Evolutionary conservation across 768 basidiomycete species (phyloP), one percentile per base, ranked within the genome.

Genomic region (Lentinula boryana): DNA sequence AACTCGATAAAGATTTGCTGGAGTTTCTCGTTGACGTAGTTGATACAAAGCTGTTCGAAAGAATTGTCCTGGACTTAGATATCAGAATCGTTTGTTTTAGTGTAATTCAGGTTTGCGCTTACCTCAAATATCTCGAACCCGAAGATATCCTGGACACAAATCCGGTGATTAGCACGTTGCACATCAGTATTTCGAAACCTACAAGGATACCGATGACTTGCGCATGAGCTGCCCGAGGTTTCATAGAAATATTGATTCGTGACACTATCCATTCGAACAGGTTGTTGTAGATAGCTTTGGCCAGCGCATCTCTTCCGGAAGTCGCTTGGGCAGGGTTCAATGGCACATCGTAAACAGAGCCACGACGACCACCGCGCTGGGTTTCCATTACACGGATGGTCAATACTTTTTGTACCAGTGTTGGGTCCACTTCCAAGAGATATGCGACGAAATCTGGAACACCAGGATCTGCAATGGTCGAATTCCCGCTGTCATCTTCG

Each of bases 1-100:
- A 99, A 81, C 73, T 99, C 95, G 68, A 99, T 99, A 77, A 99
- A 99, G 69, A 98, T 99, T 71, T 96, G 96, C 68, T 99, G 96
- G 27, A 99, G 83, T 75, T 99, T 99, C 76, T 99, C 97, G 80
- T 99, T 99, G 77, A 98, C 97, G 68, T 99, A 99, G 79, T 99
- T 99, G 82, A 99, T 99, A 78, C 97, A 99, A 18, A 99, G 85
- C 74, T 99, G 95, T 70, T 95, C 94, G 69, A 95, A 95, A 4
- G 93, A 94, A 73, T 96, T 96, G 72, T 95, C 91, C 89, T 95
- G 31, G 18, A 52, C 38, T 54, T 56, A 60, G 61, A 10, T 63
- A 46, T 60, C 32, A 64, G 35, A 5, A 18, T 38, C 1, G 55
- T 36, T 23, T 56, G 40, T 31, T 15, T 21, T 35, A 13, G 38